These are phyloP conservation scores for Alloteropsis semialata DNA, from an alignment of 176 grass and related monocot species.

Conservation along the genomic window DNA sequence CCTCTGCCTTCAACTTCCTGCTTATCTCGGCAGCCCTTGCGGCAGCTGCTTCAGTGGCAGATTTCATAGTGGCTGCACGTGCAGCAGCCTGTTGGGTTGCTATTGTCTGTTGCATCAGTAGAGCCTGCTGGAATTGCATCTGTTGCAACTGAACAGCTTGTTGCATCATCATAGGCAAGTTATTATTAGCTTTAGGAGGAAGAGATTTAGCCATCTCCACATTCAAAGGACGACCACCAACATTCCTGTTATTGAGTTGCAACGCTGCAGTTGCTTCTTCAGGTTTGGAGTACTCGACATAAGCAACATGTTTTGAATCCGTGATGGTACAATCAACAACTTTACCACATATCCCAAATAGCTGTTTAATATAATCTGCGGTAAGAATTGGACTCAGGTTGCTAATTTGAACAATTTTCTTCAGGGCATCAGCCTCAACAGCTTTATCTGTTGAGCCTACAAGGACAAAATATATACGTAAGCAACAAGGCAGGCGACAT, in stretches of 20 bases:
- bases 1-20: slow-evolving; percentile 87
- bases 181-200: slow-evolving; percentile 68
- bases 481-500: neutral
- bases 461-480: slow-evolving; percentile 6
- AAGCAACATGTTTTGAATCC: slow-evolving; percentile 87
- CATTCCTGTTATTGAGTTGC: slow-evolving; percentile 71
- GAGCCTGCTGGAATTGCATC: slow-evolving; percentile 95
- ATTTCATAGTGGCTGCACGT: slow-evolving; percentile 93
- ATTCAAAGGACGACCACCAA: slow-evolving; percentile 84
- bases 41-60: slow-evolving; percentile 89
- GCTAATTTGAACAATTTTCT: slow-evolving; percentile 92
- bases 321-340: slow-evolving; percentile 82
- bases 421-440: slow-evolving; percentile 59
- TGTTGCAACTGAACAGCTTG: slow-evolving; percentile 93
- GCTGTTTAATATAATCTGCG: slow-evolving; percentile 77
- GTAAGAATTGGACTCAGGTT: slow-evolving; percentile 88
- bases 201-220: slow-evolving; percentile 98
- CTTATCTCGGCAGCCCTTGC: slow-evolving; percentile 97
- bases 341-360: slow-evolving; percentile 81
- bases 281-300: slow-evolving; percentile 81
- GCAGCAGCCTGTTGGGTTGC: slow-evolving; percentile 75
- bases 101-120: slow-evolving; percentile 81
- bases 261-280: slow-evolving; percentile 85
- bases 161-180: slow-evolving; percentile 89
- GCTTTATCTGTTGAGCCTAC: slow-evolving; percentile 64